Percentiles rank a stretch among this genome's conserved stretches.
Evolutionary conservation across 768 basidiomycete genomes (phyloP).

Genomic region (Boletales sp.): DNA sequence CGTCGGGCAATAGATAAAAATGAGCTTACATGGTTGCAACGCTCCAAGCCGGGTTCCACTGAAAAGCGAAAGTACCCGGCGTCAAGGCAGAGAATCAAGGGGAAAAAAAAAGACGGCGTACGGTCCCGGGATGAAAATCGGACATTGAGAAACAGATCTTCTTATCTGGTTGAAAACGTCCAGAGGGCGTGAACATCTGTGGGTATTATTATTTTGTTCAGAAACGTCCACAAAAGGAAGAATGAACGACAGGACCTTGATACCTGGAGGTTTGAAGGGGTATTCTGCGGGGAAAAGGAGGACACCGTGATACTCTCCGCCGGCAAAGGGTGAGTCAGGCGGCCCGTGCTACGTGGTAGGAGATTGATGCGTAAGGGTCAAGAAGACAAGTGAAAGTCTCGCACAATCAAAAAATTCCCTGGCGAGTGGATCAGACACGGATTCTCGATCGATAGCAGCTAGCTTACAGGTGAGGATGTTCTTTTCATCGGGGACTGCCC

Average conservation of each 20-base stretch:
- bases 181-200: constrained; percentile 89
- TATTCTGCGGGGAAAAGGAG: constrained; percentile 93
- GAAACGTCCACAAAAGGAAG: constrained; percentile 2
- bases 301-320: constrained; percentile 93
- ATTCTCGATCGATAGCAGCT: constrained; percentile 3
- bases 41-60: constrained; percentile 98
- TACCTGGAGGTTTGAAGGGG: constrained; percentile 94
- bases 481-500: constrained; percentile 96
- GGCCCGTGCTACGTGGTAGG: constrained; percentile 70
- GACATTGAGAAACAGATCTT: constrained; percentile 99
- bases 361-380: constrained; percentile 5
- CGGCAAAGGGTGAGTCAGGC: constrained; percentile 85
- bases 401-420: constrained; percentile 96
- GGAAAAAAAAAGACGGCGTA: constrained; percentile 39
- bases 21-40: constrained; percentile 83
- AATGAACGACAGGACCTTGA: constrained; percentile 60
- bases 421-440: constrained; percentile 8
- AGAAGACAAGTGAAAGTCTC: constrained; percentile 18
- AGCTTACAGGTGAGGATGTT: constrained; percentile 90
- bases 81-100: neutral
- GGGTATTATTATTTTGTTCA: constrained; percentile 6
- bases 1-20: constrained; percentile 1
- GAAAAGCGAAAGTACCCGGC: neutral
- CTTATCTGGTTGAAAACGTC: constrained; percentile 86
- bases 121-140: constrained; percentile 87